Base-by-base conservation (phyloP, 1,284 basidiomycete species). In the Pyrrhoderma lamaoense region DNA sequence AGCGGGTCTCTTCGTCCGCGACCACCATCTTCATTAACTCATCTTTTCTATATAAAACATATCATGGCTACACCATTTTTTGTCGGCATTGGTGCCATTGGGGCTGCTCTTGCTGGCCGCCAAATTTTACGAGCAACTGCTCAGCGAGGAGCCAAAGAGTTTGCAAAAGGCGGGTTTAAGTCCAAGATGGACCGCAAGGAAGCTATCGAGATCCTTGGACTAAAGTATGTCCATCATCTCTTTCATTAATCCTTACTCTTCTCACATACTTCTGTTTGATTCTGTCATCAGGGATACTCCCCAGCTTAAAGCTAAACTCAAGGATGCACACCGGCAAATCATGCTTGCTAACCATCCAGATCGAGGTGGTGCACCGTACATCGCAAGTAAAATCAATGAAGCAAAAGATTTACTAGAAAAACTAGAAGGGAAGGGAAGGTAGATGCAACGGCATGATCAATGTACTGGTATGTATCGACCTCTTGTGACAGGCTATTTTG, bases 301-400 rank as follows among this genome's bases (percentile, higher is more conserved):
- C 8, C 73, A 74, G 56, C 70, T 93, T 31, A 75, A 79, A n/a
- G 77, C 66, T 45, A 80, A 76, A 64, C 67, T 94, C 56, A 94
- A 95, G 70, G 92, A 94, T 61, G 90, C 92, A 0, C 93, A 95
- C 67, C 80, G 93, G 48, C 80, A 84, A 42, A 88, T 96, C 59
- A 96, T 95, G 92, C 76, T 95, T 44, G 86, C 90, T 21, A 98
- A 97, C 69, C 93, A 97, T 69, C 95, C 95, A 14, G 94, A 98
- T 72, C 77, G 94, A 57, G 94, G 94, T 39, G 95, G 95, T 27
- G 89, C 91, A 9, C 95, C 95, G 1, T 97, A 95, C 68, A 71
- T 99, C 37, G 95, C 95, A n/a, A 94, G 92, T 64, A 98, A 96
- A 75, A 92, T 95, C 53, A 96, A 95, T 67, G 93, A 96, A 63